phyloP scores from a whole-genome alignment of 2,329 filamentous ascomycete species.

The Leptographium procerum region DNA sequence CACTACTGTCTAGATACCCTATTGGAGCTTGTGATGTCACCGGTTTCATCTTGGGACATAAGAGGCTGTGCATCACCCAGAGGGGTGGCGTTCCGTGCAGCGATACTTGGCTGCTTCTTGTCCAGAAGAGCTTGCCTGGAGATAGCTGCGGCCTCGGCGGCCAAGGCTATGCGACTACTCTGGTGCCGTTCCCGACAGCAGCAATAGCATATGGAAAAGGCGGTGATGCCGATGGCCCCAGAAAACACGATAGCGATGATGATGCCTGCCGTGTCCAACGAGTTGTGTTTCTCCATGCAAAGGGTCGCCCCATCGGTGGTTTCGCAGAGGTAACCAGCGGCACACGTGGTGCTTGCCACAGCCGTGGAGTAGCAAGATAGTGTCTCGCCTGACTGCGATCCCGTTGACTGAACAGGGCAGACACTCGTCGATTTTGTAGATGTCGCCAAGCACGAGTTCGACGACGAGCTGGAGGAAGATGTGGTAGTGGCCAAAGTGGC shows the following conservation, averaged over 20 bases:
- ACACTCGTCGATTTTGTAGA: slow-evolving; percentile 21
- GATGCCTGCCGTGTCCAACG: slow-evolving; percentile 31
- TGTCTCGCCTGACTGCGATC: slow-evolving; percentile 21
- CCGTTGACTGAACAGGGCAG: slow-evolving; percentile 29
- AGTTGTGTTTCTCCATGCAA: slow-evolving; percentile 31
- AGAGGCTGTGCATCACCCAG: slow-evolving; percentile 15
- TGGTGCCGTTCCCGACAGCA: slow-evolving; percentile 39
- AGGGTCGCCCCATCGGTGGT: slow-evolving; percentile 27
- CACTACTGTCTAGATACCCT: not conserved
- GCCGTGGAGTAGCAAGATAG: slow-evolving; percentile 28
- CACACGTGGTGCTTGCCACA: slow-evolving; percentile 27
- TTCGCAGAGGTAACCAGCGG: slow-evolving; percentile 31
- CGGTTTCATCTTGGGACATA: slow-evolving; percentile 7
- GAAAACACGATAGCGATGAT: slow-evolving; percentile 38
- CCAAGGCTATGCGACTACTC: slow-evolving; percentile 21
- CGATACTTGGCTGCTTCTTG: slow-evolving; percentile 28
- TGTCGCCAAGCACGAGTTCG: slow-evolving; percentile 19
- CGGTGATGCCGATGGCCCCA: slow-evolving; percentile 23
- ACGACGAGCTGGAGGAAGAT: not conserved
- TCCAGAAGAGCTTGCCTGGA: slow-evolving; percentile 29
- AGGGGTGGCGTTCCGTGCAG: slow-evolving; percentile 11
- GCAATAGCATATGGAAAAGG: slow-evolving; percentile 33
- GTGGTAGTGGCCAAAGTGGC: slow-evolving; percentile 12
- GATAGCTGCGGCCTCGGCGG: slow-evolving; percentile 36
- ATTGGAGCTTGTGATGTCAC: slow-evolving; percentile 3